Base-by-base conservation (phyloP, 208 protist genomes). In the Trypanosoma rangeli region DNA sequence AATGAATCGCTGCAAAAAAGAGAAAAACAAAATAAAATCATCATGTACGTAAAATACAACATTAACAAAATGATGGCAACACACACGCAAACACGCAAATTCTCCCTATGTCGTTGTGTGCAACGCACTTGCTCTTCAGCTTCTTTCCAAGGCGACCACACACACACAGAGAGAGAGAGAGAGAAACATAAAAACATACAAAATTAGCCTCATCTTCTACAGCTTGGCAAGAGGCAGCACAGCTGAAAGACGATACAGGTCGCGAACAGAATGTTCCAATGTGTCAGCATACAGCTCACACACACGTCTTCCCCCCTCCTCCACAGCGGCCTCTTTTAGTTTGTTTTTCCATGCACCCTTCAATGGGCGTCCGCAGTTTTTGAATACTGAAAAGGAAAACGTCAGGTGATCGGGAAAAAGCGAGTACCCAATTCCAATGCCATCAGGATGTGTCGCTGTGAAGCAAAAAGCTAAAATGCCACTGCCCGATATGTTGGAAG, bases 381-480 rank as follows among this genome's bases (percentile, higher is more conserved):
- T 63, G 48, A 48, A 59, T 9, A 46, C 31, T 13, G 63, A 68
- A 44, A 26, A 42, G 13, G 70, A 62, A 35, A 75, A 75, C 8
- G 70, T 58, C 35, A 75, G 22, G 46, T 13, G 24, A 10, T 69
- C 56, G 3, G 61, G 54, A 50, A 69, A 69, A 3, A 75, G 33
- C 1, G 62, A 70, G 39, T 75, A 75, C 0, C 70, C 70, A 62
- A 75, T 75, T 4, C 70, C 70, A 13, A 75, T 15, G 52, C 63
- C 70, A 59, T 68, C 46, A 13, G 54, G 70, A 35, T 70, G 42
- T 18, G 63, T 70, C 10, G 63, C 28, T 15, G 46, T 33, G 28
- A 75, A 75, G 46, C 42, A 68, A 42, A 75, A 75, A 22, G 70
- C 64, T 37, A 35, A 55, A 39, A 75, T 69, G 29, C 70, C 70